Percentiles rank a stretch among this genome's conserved stretches.
Conservation (phyloP, 768 basidiomycete species). For the Hydnum rufescens region DNA sequence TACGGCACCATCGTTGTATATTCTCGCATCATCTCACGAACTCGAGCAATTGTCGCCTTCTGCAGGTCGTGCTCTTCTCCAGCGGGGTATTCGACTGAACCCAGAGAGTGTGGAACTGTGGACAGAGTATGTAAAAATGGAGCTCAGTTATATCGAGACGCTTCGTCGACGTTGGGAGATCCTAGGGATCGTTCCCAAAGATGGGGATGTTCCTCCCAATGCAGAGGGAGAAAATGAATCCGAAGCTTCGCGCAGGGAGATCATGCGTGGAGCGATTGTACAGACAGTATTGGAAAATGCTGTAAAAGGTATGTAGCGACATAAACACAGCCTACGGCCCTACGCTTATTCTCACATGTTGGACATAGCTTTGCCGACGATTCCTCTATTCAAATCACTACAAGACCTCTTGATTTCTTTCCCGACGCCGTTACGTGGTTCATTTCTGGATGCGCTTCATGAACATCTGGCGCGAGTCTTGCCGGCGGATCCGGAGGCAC, state of each 20-base stretch:
- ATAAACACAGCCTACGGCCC: constrained; percentile 12
- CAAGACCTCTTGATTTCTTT: constrained; percentile 25
- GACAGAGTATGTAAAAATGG: constrained; percentile 82
- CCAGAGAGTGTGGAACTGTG: constrained; percentile 56
- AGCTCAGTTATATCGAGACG: constrained; percentile 67
- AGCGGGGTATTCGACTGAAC: constrained; percentile 69
- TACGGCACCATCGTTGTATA: constrained; percentile 52
- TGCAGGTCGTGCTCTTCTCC: constrained; percentile 65
- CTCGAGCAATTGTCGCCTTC: constrained; percentile 49
- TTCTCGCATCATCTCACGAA: constrained; percentile 71
- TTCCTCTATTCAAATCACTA: constrained; percentile 25
- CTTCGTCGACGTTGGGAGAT: constrained; percentile 19
- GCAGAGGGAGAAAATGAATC: constrained; percentile 26
- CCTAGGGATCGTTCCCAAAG: constrained; percentile 11
- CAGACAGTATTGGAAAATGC: constrained; percentile 59
- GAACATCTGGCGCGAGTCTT: constrained; percentile 20
- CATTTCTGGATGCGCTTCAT: constrained; percentile 28
- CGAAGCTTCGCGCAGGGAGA: constrained; percentile 37
- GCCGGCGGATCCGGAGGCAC: constrained; percentile 22
- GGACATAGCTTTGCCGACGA: constrained; percentile 22
- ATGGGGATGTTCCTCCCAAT: constrained; percentile 8
- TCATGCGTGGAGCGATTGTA: constrained; percentile 65
- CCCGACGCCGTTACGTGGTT: constrained; percentile 23
- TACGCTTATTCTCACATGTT: constrained; percentile 9
- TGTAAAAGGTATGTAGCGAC: constrained; percentile 34